Base-by-base conservation (phyloP, 495 filamentous ascomycete species). In the Aspergillus kassunensis region DNA sequence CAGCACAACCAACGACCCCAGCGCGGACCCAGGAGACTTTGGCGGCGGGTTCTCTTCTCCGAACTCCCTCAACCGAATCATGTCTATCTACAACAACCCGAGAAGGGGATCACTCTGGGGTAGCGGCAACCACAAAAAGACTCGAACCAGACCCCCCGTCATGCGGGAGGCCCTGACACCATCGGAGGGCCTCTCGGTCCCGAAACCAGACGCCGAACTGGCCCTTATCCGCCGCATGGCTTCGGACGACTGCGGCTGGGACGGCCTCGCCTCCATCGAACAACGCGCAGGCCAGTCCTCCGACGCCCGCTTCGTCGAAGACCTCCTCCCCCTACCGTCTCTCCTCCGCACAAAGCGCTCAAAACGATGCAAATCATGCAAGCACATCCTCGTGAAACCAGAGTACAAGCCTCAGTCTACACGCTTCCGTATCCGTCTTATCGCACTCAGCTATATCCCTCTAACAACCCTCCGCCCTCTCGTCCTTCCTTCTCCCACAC, bases 371-470 rank as follows among this genome's bases (percentile, higher is more conserved):
- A 82, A 86, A 54, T 80, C 83, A 10, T 98, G 93, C 75, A 86
- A 92, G 5, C 92, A 97, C 74, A 96, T 97, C 68, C 85, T 98
- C 62, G 86, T 87, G 44, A 93, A 93, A 64, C 92, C 90, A n/a
- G 95, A 98, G 70, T 78, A 82, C 53, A 97, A 97, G 64, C 82
- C 95, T 11, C 77, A 80, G 40, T 89, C 83, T 13, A 93, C 88
- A 10, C 85, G 90, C 34, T 96, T 90, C 78, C 81, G 89, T 41
- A 96, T 97, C 68, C 82, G 86, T 47, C 81, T 97, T 15, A 86
- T 97, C 15, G 93, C 93, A 8, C 76, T 88, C 54, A 90, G 86
- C 71, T 91, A 93, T 71, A 87, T 98, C 56, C 93, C 95, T 3
- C 82, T 83, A 21, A 79, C 97, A 47, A 73, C 71, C 13, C 80